These are phyloP conservation scores for Rhizopogon sp. DNA, from an alignment of 768 basidiomycete genomes.

Conservation along the genomic window DNA sequence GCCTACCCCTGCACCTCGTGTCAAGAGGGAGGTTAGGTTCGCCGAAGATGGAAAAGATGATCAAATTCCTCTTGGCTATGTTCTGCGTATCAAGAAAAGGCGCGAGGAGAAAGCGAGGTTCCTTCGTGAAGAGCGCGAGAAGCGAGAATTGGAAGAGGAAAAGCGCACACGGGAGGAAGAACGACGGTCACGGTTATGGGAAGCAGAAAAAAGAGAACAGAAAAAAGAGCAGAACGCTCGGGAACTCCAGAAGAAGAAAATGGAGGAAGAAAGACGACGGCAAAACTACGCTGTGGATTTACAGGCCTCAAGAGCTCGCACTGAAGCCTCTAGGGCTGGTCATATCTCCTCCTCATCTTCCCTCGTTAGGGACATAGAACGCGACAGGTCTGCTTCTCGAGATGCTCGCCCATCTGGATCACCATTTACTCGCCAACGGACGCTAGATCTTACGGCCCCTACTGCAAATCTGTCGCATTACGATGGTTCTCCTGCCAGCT, in stretches of 20 bases:
- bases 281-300: slow-evolving; percentile 54
- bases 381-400: slow-evolving; percentile 33
- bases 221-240: slow-evolving; percentile 46
- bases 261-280: slow-evolving; percentile 52
- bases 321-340: slow-evolving; percentile 54
- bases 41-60: slow-evolving; percentile 62
- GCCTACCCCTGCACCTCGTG: slow-evolving; percentile 6
- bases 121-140: slow-evolving; percentile 53
- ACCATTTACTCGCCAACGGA: slow-evolving; percentile 37
- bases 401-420: slow-evolving; percentile 19
- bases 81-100: slow-evolving; percentile 67
- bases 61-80: slow-evolving; percentile 60
- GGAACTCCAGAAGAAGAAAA: slow-evolving; percentile 24
- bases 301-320: slow-evolving; percentile 52
- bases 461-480: slow-evolving; percentile 24
- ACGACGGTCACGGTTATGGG: slow-evolving; percentile 33
- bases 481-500: slow-evolving; percentile 50
- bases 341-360: slow-evolving; percentile 18
- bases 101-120: slow-evolving; percentile 70
- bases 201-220: slow-evolving; percentile 41
- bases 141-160: slow-evolving; percentile 45
- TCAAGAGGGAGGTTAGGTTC: slow-evolving; percentile 56
- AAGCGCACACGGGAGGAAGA: slow-evolving; percentile 41
- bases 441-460: slow-evolving; percentile 40
- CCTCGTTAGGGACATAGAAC: slow-evolving; percentile 16